Conservation (phyloP, 2,329 filamentous ascomycete genomes). For the Hymenoscyphus infarciens region DNA sequence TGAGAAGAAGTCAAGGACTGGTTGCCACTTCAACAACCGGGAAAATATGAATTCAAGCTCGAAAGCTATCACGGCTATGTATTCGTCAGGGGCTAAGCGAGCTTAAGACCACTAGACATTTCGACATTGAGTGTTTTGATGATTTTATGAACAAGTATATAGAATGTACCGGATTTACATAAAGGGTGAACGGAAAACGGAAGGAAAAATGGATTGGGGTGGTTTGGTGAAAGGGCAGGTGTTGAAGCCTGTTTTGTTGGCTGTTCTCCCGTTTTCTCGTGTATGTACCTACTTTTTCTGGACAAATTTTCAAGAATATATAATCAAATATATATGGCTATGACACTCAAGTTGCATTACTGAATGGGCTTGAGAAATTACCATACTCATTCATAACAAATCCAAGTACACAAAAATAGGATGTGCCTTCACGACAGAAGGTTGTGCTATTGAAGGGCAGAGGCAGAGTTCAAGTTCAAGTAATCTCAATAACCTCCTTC, state of each 20-base stretch:
- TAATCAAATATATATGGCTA: neutral
- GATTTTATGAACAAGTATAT: neutral
- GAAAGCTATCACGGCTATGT: neutral
- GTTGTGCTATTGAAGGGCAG: too few relatives aligned
- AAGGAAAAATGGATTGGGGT: neutral
- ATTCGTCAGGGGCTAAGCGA: neutral
- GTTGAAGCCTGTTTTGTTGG: too few relatives aligned
- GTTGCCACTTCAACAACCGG: too few relatives aligned
- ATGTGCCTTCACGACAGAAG: too few relatives aligned
- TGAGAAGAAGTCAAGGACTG: too few relatives aligned
- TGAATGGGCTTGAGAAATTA: too few relatives aligned
- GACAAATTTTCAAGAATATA: neutral
- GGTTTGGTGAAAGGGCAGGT: neutral
- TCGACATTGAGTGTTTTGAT: neutral
- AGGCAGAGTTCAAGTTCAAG: too few relatives aligned
- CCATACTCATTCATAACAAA: too few relatives aligned
- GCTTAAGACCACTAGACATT: neutral
- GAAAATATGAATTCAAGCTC: too few relatives aligned
- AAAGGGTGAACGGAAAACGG: neutral
- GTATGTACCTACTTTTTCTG: neutral
- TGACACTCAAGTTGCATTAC: too few relatives aligned
- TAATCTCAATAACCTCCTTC: too few relatives aligned
- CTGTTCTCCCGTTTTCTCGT: neutral
- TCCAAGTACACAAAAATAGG: too few relatives aligned
- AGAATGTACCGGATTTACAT: neutral